Conservation (phyloP, 2,329 filamentous ascomycete genomes). For the Sporothrix curviconia region DNA sequence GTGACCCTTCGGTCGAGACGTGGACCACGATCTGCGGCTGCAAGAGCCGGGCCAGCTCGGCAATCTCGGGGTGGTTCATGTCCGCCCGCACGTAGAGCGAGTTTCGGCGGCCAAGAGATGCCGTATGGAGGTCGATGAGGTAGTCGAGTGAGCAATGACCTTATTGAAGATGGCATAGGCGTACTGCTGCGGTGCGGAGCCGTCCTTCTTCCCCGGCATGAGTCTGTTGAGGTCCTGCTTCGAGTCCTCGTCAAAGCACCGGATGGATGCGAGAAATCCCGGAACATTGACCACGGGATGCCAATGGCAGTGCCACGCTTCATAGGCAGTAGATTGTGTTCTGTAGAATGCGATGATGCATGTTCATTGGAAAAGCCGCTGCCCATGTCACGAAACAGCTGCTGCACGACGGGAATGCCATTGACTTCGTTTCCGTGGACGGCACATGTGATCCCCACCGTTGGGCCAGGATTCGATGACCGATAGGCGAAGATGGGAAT, state of each 20-base stretch:
- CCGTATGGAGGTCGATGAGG: constrained; percentile 2
- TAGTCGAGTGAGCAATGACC: constrained; percentile 6
- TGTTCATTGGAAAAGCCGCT: neutral
- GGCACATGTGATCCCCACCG: neutral
- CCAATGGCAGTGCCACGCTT: neutral
- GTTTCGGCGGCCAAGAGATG: neutral
- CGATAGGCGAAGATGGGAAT: constrained; percentile 2
- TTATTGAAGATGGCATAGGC: constrained; percentile 2
- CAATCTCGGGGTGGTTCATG: constrained; percentile 8
- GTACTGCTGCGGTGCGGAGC: constrained; percentile 1
- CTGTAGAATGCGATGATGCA: neutral
- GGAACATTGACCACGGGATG: constrained; percentile 5
- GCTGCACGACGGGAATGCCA: neutral
- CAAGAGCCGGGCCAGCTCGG: neutral
- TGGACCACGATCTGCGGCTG: neutral
- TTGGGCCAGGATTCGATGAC: neutral
- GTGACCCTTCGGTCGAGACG: neutral
- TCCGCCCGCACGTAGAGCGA: constrained; percentile 3
- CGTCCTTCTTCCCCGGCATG: constrained; percentile 7
- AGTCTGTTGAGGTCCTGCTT: constrained; percentile 8
- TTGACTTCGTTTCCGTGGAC: constrained; percentile 6
- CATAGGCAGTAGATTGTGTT: neutral
- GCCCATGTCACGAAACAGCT: neutral
- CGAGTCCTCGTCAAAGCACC: constrained; percentile 7
- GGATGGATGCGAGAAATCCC: neutral